Base-by-base conservation (phyloP, 306 rosid genomes). In the Leucaena leucocephala region DNA sequence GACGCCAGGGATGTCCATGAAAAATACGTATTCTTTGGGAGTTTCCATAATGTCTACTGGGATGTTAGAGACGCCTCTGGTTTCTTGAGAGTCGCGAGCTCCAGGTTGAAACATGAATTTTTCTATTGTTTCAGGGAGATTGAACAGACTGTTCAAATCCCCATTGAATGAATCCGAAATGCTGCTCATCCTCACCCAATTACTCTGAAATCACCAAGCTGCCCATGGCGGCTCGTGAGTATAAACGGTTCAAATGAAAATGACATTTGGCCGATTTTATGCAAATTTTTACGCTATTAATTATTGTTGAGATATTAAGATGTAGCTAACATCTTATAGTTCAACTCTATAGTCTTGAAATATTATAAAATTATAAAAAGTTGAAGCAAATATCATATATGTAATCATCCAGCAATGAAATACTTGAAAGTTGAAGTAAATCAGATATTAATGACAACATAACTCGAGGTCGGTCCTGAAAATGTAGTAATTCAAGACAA, bases 1-100 rank as follows among this genome's bases (percentile, higher is more conserved):
- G 75, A 89, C 75, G 61, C 97, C 97, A 65, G 97, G 94, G 27
- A 91, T 77, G 80, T 89, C 97, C 91, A 91, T 75, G 78, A 58
- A 79, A 78, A 89, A 91, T 0, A 82, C 11, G 52, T 82, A 91
- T 7, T 89, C 91, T 19, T 82, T 87, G 44, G 86, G 73, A 70
- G 90, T 64, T 49, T 91, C 97, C 82, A 89, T 72, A 68, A 91
- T 88, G 68, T 91, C 97, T 0, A 82, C 89, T 0, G 90, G 90
- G 35, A 90, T 82, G 80, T 55, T 80, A 3, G 89, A 78, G 13
- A n/a, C 48, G 0, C 79, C 80, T 62, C 82, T 83, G 38, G 2
- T 73, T n/a, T 81, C 85, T 7, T 76, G 76, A 39, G 82, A 52
- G 5, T 79, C 86, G 42, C 57, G 84, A 4, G 65, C 42, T 11